Conservation (phyloP, 164 flowering plant species). For the Liquidambar formosana region DNA sequence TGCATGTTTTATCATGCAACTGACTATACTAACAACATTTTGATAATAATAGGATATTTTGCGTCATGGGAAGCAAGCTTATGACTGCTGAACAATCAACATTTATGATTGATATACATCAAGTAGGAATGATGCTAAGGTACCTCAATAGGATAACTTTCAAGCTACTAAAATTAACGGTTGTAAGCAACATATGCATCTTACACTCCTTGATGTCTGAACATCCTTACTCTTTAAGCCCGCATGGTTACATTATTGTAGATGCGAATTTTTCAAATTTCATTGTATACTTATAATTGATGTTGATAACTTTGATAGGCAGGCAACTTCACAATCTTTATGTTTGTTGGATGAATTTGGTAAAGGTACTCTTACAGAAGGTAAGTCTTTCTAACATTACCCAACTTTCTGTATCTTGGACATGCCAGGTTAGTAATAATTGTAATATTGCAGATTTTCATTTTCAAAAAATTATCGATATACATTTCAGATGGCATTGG, state of each 20-base stretch:
- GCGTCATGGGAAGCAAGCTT: constrained; percentile 85
- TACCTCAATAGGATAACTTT: constrained; percentile 23
- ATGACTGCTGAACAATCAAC: constrained; percentile 94
- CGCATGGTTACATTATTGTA: not conserved
- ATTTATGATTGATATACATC: constrained; percentile 97
- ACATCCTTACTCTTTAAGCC: too few relatives aligned
- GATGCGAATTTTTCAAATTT: not conserved
- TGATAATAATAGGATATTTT: constrained; percentile 63
- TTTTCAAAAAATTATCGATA: not conserved
- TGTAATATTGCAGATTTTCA: not conserved
- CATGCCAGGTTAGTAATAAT: not conserved
- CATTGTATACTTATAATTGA: constrained; percentile 1
- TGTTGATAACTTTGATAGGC: constrained; percentile 45
- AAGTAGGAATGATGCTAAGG: constrained; percentile 98
- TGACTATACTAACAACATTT: not conserved
- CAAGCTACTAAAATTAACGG: not conserved
- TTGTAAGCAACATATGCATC: not conserved
- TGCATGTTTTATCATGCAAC: not conserved
- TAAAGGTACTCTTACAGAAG: constrained; percentile 97
- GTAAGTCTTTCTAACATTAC: constrained; percentile 38
- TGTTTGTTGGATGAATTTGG: constrained; percentile 98
- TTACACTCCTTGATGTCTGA: not conserved
- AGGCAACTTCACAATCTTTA: constrained; percentile 77
- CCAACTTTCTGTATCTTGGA: constrained; percentile 2
- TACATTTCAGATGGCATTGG: constrained; percentile 85